Conservation (phyloP, 1,284 basidiomycete species). For the Papiliotrema nemorosa region DNA sequence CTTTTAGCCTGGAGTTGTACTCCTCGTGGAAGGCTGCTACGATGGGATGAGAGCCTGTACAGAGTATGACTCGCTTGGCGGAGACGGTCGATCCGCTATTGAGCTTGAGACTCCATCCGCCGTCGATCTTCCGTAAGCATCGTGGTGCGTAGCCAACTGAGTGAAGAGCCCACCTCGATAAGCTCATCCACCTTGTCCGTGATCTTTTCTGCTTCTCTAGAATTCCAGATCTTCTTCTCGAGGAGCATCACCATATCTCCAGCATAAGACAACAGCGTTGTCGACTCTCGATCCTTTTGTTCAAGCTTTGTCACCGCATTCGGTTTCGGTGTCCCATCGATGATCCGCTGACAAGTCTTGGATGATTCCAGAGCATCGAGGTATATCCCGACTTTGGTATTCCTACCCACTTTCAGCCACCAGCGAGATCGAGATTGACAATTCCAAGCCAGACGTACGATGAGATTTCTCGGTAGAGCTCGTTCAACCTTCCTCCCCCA, state of each 20-base stretch:
- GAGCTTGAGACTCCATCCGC: background rate
- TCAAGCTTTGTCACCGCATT: constrained; percentile 16
- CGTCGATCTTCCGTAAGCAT: background rate
- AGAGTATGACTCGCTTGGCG: constrained; percentile 12
- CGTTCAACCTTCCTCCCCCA: constrained; percentile 22
- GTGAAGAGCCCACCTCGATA: too few relatives aligned
- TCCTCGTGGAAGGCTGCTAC: constrained; percentile 7
- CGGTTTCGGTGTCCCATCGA: constrained; percentile 11
- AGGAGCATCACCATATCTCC: constrained; percentile 21
- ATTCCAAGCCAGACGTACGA: constrained; percentile 9
- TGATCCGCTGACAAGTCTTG: constrained; percentile 12
- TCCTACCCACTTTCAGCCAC: constrained; percentile 11
- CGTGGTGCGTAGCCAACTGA: too few relatives aligned
- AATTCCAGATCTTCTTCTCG: constrained; percentile 7
- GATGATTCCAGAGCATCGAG: constrained; percentile 23
- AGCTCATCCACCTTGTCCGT: background rate
- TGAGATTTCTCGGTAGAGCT: constrained; percentile 28
- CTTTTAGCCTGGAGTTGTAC: constrained; percentile 24
- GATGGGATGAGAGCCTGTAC: constrained; percentile 23
- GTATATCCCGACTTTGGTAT: constrained; percentile 29
- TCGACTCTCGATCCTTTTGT: constrained; percentile 17
- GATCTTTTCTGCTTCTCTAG: background rate
- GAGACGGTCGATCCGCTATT: background rate
- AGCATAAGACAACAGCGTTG: constrained; percentile 16
- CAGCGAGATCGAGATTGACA: background rate